Evolutionary conservation across 2,329 filamentous ascomycete genomes (phyloP).

Genomic region (Monascus ruber): DNA sequence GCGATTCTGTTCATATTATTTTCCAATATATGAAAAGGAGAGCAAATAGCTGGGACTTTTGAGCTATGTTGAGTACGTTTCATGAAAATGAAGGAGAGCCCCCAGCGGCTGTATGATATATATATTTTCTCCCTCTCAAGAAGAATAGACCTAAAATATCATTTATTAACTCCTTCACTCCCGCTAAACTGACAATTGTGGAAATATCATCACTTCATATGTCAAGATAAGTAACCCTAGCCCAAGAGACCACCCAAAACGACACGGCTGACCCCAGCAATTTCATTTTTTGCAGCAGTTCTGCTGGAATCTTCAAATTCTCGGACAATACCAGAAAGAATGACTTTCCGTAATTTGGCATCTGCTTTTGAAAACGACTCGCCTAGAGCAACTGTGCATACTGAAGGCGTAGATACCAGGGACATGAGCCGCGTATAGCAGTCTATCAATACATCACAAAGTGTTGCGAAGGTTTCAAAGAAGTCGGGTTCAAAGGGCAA

Average conservation of each 20-base stretch:
- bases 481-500: conserved; percentile 96
- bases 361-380: conserved; percentile 90
- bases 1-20: no score
- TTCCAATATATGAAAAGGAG: no score
- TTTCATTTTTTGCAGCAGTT: conserved; percentile 62
- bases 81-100: no score
- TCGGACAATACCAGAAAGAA: conserved; percentile 73
- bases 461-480: conserved; percentile 86
- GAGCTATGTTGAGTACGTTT: no score
- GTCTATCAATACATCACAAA: conserved; percentile 92
- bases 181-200: no score
- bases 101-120: no score
- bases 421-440: conserved; percentile 70
- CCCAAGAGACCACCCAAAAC: conserved; percentile 76
- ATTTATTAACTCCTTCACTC: no score
- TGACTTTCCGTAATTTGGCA: conserved; percentile 71
- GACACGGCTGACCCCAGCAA: conserved; percentile 76
- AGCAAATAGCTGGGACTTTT: no score
- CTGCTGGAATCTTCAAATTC: conserved; percentile 88
- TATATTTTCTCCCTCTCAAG: no score
- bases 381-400: conserved; percentile 58
- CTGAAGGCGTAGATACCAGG: conserved; percentile 62
- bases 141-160: no score
- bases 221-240: conserved; percentile 6
- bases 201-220: no score